These are phyloP conservation scores for Macrophomina tecta DNA, from an alignment of 2,329 filamentous ascomycete species.

Conservation along the genomic window DNA sequence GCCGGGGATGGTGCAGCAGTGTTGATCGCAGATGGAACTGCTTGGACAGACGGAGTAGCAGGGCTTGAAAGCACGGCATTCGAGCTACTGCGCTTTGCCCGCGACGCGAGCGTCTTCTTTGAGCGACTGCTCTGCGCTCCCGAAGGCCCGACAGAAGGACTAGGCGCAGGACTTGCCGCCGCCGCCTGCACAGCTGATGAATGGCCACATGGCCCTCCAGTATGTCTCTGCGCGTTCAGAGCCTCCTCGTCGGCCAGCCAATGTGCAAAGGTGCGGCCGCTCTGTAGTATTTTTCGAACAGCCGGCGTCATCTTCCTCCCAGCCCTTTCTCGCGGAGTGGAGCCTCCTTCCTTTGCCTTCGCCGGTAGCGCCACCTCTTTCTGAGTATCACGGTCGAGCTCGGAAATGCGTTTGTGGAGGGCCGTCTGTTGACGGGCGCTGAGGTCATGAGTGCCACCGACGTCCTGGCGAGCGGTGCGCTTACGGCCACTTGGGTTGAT, in stretches of 20 bases:
- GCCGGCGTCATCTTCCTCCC: conserved; percentile 63
- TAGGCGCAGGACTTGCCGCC: conserved; percentile 30
- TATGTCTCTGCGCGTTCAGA: conserved; percentile 43
- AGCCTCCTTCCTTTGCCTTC: conserved; percentile 47
- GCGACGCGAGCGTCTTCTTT: conserved; percentile 20
- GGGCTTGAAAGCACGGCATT: conserved; percentile 3
- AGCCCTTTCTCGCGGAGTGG: conserved; percentile 44
- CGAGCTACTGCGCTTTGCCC: conserved; percentile 14
- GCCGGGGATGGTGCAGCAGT: conserved; percentile 31
- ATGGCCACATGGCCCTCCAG: conserved; percentile 4
- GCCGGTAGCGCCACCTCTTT: conserved; percentile 64
- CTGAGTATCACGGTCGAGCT: conserved; percentile 67
- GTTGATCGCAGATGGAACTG: conserved; percentile 32
- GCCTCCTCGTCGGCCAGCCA: conserved; percentile 82
- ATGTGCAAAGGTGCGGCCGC: conserved; percentile 83
- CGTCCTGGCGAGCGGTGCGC: conserved; percentile 62
- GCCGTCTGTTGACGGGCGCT: conserved; percentile 84
- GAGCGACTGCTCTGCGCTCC: conserved; percentile 1
- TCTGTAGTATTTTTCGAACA: conserved; percentile 77
- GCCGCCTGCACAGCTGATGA: conserved; percentile 20
- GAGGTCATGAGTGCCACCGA: conserved; percentile 57
- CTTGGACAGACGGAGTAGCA: conserved; percentile 25
- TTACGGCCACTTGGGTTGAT: conserved; percentile 65
- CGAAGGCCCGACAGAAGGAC: not conserved
- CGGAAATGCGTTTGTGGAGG: conserved; percentile 79